These are phyloP conservation scores for Leptographium wingfieldii DNA, from an alignment of 2,329 filamentous ascomycete genomes.

Conservation along the genomic window DNA sequence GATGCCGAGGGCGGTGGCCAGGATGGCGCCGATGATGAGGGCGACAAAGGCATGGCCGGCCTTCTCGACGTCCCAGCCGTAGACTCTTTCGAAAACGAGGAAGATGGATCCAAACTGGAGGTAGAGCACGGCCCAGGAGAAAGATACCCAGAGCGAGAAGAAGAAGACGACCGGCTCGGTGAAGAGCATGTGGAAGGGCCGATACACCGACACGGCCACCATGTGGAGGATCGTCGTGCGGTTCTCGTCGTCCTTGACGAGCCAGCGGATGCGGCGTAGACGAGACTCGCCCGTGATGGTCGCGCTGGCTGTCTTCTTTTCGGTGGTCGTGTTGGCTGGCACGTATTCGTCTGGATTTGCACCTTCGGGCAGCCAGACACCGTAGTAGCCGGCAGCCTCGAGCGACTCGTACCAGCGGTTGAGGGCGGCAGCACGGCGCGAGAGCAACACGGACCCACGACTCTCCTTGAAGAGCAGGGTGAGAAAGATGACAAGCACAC, in stretches of 20 bases:
- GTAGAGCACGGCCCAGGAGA: constrained; percentile 83
- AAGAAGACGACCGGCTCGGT: constrained; percentile 72
- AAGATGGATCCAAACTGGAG: constrained; percentile 72
- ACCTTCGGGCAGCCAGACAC: constrained; percentile 25
- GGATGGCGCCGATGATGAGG: constrained; percentile 52
- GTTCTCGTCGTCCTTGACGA: constrained; percentile 67
- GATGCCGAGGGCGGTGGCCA: constrained; percentile 58
- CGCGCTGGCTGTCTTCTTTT: not conserved
- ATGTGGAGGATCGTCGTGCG: constrained; percentile 54
- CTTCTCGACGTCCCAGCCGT: constrained; percentile 55
- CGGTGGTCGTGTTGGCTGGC: constrained; percentile 2
- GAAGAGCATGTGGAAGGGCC: constrained; percentile 65
- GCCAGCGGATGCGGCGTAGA: constrained; percentile 58
- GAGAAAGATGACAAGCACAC: constrained; percentile 49
- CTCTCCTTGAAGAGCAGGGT: constrained; percentile 69
- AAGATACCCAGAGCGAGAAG: constrained; percentile 83
- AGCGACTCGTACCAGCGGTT: constrained; percentile 70
- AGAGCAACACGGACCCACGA: constrained; percentile 65
- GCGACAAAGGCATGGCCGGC: constrained; percentile 61
- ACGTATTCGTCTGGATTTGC: constrained; percentile 10
- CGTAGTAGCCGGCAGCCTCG: constrained; percentile 49
- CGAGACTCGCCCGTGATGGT: not conserved
- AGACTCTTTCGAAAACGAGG: constrained; percentile 56
- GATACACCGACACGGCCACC: constrained; percentile 59
- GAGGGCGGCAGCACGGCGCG: constrained; percentile 56